A percentile compares a stretch with the other conserved stretches of the same genome.
phyloP scores from a whole-genome alignment of 2,329 filamentous ascomycete genomes.

The Diaporthe caulivora region DNA sequence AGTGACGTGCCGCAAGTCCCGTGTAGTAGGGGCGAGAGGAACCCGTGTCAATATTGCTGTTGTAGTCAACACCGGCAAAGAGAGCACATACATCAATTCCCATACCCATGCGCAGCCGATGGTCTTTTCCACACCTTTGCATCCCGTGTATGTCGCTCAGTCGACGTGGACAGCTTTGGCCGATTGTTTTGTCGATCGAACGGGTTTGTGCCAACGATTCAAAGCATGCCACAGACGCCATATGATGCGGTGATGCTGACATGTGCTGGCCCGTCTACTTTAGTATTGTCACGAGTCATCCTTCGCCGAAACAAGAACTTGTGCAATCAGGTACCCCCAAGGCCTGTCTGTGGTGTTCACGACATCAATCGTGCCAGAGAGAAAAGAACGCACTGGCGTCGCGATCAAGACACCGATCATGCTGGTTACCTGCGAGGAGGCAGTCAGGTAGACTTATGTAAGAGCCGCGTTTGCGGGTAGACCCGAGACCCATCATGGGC shows the following conservation, averaged over 20 bases:
- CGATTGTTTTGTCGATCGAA: not conserved
- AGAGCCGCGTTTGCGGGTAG: constrained; percentile 21
- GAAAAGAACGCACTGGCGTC: not conserved
- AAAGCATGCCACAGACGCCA: not conserved
- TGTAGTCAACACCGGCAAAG: not conserved
- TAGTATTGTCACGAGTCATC: constrained; percentile 19
- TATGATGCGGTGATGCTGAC: not conserved
- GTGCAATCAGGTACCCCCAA: not conserved
- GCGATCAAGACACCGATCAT: not conserved
- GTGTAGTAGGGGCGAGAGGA: not conserved
- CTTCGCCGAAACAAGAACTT: not conserved
- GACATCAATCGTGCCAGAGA: not conserved
- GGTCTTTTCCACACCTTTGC: not conserved
- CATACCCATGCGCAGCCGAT: not conserved
- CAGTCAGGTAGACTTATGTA: constrained; percentile 24
- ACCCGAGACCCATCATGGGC: constrained; percentile 23
- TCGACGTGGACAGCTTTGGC: not conserved
- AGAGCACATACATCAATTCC: not conserved
- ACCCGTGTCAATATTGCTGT: not conserved
- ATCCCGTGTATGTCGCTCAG: not conserved
- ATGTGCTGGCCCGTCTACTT: not conserved
- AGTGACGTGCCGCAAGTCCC: not conserved
- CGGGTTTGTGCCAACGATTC: not conserved
- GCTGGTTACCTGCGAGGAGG: not conserved
- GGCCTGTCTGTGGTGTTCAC: not conserved